These are phyloP conservation scores for Euphrasia confusa DNA, from an alignment of 257 asterid genomes.

Conservation along the genomic window DNA sequence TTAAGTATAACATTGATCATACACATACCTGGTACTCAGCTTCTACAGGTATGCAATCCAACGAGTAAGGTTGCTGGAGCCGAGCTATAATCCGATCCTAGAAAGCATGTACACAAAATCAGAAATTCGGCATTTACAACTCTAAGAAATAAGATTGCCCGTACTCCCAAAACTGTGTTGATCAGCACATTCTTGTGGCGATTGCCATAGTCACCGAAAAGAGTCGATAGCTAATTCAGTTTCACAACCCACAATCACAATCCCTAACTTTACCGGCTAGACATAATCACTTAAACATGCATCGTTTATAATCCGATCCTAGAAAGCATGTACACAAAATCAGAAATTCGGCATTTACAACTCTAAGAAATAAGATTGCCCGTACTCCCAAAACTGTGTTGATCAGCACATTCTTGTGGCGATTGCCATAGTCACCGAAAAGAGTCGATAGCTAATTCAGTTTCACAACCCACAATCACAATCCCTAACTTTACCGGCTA, in stretches of 20 bases:
- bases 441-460: neutral
- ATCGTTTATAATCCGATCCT: too few relatives aligned
- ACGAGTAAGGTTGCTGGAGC: constrained; percentile 95
- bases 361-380: neutral
- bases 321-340: constrained; percentile 3
- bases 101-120: neutral
- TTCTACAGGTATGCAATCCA: constrained; percentile 99
- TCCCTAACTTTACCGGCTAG: neutral
- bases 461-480: neutral
- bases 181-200: neutral
- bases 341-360: constrained; percentile 2
- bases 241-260: neutral
- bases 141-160: neutral
- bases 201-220: neutral
- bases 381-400: neutral
- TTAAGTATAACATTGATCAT: constrained; percentile 16
- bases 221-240: neutral
- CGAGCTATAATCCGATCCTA: constrained; percentile 98
- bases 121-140: constrained; percentile 3
- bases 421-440: neutral
- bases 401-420: neutral
- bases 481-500: neutral
- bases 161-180: neutral
- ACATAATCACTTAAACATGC: neutral
- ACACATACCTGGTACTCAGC: constrained; percentile 88